Base-by-base conservation (phyloP, 164 flowering plant genomes). In the Litsea cubeba region DNA sequence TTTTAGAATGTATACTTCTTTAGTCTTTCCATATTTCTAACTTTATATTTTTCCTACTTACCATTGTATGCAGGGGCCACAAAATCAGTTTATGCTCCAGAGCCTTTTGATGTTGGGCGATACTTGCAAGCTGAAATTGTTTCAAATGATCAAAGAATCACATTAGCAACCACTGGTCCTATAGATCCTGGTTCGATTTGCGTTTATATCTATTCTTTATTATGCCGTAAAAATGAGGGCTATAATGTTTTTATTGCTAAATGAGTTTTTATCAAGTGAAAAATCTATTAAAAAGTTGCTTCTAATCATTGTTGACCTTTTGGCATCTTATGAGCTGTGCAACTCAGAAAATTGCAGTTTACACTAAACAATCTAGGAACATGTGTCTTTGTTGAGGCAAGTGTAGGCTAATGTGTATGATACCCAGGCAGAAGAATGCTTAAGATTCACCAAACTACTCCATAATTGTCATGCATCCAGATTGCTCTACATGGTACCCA, bases 71-170 rank as follows among this genome's bases (percentile, higher is more conserved):
- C 84, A 96, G 99, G 99, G 68, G 99, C 99, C 62, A 94, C 87
- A 6, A 96, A 94, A 83, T 65, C 85, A 76, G 81, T 88, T 67
- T 96, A 96, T 85, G 98, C 99, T 71, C 97, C 97, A 15, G 99
- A 94, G 83, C 98, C 99, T 50, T 89, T 84, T 80, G 99, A 96
- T 82, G 97, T 94, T 81, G 98, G 99, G 6, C 76, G 85, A 72
- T 79, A 81, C 66, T 84, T 96, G 86, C 89, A 85, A 82, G 98
- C 87, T 26, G 97, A 92, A 62, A 88, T 94, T 73, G 68, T 65
- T 78, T 78, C 72, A n/a, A 80, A 87, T 82, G 89, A 83, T 71
- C 89, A 86, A 77, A 81, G 49, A 62, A 25, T 78, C 72, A 76
- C 86, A 20, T 71, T 89, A 77, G 73, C 86, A 73, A 94, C 98